These are phyloP conservation scores for Candida loeiensis DNA, from an alignment of 805 yeast genomes.

Conservation along the genomic window DNA sequence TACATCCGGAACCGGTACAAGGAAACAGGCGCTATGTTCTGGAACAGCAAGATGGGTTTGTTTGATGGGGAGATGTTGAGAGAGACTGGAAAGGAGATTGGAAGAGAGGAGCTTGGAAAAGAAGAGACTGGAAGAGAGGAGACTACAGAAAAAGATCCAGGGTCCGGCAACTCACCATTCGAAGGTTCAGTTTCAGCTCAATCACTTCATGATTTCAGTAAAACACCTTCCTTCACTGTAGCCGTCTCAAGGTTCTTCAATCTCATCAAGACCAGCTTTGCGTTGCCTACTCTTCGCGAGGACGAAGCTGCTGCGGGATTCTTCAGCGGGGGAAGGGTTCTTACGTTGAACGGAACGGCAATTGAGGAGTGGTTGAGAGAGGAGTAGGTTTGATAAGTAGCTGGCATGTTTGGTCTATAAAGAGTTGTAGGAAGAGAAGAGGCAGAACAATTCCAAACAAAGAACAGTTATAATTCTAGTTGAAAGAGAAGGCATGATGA, in stretches of 20 bases:
- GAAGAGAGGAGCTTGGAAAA: neutral
- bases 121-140: no score
- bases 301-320: neutral
- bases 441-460: no score
- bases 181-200: no score
- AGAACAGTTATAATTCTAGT: no score
- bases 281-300: neutral
- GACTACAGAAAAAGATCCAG: no score
- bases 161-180: no score
- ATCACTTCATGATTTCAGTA: neutral
- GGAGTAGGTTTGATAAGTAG: no score
- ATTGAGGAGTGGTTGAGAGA: constrained; percentile 3
- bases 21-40: neutral
- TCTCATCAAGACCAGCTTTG: neutral
- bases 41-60: constrained; percentile 2
- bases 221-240: neutral
- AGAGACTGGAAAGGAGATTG: neutral
- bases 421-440: no score
- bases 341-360: constrained; percentile 6
- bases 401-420: no score
- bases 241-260: neutral
- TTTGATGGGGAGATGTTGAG: neutral
- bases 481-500: no score
- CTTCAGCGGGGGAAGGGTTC: neutral
- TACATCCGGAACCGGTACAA: constrained; percentile 5